Conservation (phyloP, 116 monocot genomes). For the Trichopus zeylanicus region DNA sequence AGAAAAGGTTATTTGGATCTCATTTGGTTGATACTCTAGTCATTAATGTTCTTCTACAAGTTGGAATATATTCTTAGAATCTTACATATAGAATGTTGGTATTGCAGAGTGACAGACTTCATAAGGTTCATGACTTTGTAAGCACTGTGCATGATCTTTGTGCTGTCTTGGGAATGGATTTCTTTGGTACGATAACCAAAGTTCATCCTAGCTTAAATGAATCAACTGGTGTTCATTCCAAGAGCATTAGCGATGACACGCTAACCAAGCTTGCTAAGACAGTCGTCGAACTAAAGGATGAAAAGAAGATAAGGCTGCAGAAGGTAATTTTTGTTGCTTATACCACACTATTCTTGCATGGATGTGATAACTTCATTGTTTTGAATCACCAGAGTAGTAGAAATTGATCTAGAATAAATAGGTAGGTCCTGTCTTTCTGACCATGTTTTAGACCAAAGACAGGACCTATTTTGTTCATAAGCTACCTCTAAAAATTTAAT, state of each 20-base stretch:
- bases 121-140: slow-evolving; percentile 75
- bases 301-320: slow-evolving; percentile 62
- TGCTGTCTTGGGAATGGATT: slow-evolving; percentile 93
- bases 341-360: background rate
- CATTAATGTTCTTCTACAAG: background rate
- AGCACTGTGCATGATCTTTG: slow-evolving; percentile 84
- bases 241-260: slow-evolving; percentile 89
- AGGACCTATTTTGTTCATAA: background rate
- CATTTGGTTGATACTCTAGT: background rate
- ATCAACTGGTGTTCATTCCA: slow-evolving; percentile 65
- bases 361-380: background rate
- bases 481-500: background rate
- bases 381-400: background rate
- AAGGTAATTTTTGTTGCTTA: slow-evolving; percentile 37
- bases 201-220: slow-evolving; percentile 84
- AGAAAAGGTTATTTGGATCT: slow-evolving; percentile 61
- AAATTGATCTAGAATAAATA: too few relatives aligned
- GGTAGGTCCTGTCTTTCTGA: too few relatives aligned
- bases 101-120: slow-evolving; percentile 76
- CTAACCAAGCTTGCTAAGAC: slow-evolving; percentile 67
- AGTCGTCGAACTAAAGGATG: slow-evolving; percentile 59
- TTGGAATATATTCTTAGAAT: background rate
- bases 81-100: background rate
- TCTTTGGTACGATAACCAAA: slow-evolving; percentile 72
- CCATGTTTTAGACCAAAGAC: too few relatives aligned